Percentiles rank a stretch among this genome's conserved stretches.
Conservation (phyloP, 192 early-diverging fungal genomes). For the Coemansia sp. region DNA sequence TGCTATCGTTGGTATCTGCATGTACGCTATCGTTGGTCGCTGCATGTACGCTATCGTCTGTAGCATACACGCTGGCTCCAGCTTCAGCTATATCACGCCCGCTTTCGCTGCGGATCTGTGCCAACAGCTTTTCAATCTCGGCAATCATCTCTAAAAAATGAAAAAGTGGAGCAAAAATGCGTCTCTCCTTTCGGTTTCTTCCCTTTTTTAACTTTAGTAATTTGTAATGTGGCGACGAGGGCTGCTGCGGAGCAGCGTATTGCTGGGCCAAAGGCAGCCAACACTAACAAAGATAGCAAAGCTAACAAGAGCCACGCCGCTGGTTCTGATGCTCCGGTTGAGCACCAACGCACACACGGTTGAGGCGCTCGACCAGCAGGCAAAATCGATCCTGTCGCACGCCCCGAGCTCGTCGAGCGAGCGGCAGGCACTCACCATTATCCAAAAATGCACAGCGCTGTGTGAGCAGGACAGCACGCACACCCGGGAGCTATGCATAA, state of each 20-base stretch:
- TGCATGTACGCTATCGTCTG: background rate
- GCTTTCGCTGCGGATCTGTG: conserved; percentile 23
- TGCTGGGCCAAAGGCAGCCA: no score
- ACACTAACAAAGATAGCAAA: no score
- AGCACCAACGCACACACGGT: background rate
- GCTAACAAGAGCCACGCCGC: background rate
- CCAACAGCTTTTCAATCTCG: conserved; percentile 26
- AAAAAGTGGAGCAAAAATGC: background rate
- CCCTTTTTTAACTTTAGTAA: background rate
- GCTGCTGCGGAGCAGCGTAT: background rate
- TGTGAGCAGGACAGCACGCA: background rate
- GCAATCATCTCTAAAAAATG: conserved; percentile 15
- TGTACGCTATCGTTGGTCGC: background rate
- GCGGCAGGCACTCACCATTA: conserved; percentile 1
- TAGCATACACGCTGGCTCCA: background rate
- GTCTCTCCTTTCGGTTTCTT: background rate
- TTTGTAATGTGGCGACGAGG: conserved; percentile 7
- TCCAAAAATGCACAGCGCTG: background rate
- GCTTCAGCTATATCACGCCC: conserved; percentile 11
- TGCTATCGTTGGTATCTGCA: background rate
- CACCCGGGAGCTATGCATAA: conserved; percentile 9
- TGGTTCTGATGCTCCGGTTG: background rate
- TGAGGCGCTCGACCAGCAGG: background rate
- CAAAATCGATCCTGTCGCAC: background rate
- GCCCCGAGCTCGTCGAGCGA: background rate